Base-by-base conservation (phyloP, 306 rosid genomes). In the Leucaena leucocephala region DNA sequence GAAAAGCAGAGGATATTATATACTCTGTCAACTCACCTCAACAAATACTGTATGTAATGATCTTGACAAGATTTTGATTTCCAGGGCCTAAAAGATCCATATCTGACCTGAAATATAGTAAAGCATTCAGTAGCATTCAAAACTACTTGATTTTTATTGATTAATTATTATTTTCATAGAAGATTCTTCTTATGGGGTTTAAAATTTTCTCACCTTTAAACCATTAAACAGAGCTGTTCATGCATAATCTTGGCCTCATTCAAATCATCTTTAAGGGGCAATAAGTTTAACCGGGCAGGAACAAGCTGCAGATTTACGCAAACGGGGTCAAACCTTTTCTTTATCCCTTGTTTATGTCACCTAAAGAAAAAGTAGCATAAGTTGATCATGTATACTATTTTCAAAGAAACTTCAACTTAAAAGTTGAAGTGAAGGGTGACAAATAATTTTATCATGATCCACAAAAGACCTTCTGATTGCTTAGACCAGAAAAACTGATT, bases 241-340 rank as follows among this genome's bases (percentile, higher is more conserved):
- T 83, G 89, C 83, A 83, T 80, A 22, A 83, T 11, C 74, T 80
- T 83, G 74, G 89, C 89, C 78, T 86, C 89, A 61, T 16, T 33
- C 52, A 83, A 69, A 69, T 86, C 87, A 39, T 68, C 50, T 80
- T 69, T 69, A 7, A 80, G 84, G 10, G 85, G 86, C 76, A 83
- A 74, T 68, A 64, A 72, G 76, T 81, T 83, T 82, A 86, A 45
- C 89, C 87, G 77, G 79, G 38, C 5, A 44, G 89, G 89, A 73
- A 83, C 69, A 57, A 77, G 39, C 86, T 86, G 81, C 50, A 76
- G 22, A 68, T 7, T 58, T 58, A 58, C 21, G 66, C 61, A 62
- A 19, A 70, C 44, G 10, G 58, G 68, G 62, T 65, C 19, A 50
- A n/a, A 58, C 40, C 11, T 17, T 8, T 52, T 72, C 40, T 68